A percentile compares a stretch with the other conserved stretches of the same genome.
These are phyloP conservation scores for Pluteus cervinus DNA, from an alignment of 768 basidiomycete species.

Conservation along the genomic window DNA sequence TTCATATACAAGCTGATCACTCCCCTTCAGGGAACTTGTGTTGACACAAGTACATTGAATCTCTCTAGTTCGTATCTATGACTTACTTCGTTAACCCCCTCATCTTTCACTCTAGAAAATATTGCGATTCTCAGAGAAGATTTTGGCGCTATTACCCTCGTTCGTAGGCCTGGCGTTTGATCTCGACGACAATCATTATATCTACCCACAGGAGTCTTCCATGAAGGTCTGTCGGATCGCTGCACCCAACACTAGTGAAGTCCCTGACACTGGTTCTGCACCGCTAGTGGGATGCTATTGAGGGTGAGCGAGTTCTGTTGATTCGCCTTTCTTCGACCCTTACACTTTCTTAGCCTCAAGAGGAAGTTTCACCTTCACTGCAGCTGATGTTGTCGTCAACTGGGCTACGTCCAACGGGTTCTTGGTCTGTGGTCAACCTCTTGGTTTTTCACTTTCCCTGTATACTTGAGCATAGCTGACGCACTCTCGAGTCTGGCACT, in stretches of 20 bases:
- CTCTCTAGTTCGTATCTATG: slow-evolving; percentile 17
- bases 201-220: slow-evolving; percentile 27
- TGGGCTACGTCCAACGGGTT: slow-evolving; percentile 34
- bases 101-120: slow-evolving; percentile 18
- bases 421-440: slow-evolving; percentile 32
- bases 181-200: not conserved
- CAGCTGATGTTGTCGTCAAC: slow-evolving; percentile 30
- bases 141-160: slow-evolving; percentile 36
- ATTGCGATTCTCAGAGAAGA: slow-evolving; percentile 25
- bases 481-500: slow-evolving; percentile 16
- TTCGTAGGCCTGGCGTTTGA: slow-evolving; percentile 7
- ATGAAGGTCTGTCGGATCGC: slow-evolving; percentile 27
- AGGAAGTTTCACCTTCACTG: slow-evolving; percentile 26
- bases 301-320: slow-evolving; percentile 16
- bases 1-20: not conserved
- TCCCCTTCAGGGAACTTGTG: slow-evolving; percentile 4
- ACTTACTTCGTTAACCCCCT: not conserved
- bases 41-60: slow-evolving; percentile 22
- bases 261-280: not conserved
- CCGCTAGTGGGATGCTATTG: slow-evolving; percentile 32
- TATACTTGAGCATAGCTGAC: not conserved
- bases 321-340: not conserved
- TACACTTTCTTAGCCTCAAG: slow-evolving; percentile 17
- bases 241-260: not conserved
- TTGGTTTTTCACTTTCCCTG: slow-evolving; percentile 15